Base-by-base conservation (phyloP, 371 early-diverging fungal species). In the Fennellomyces sp. region DNA sequence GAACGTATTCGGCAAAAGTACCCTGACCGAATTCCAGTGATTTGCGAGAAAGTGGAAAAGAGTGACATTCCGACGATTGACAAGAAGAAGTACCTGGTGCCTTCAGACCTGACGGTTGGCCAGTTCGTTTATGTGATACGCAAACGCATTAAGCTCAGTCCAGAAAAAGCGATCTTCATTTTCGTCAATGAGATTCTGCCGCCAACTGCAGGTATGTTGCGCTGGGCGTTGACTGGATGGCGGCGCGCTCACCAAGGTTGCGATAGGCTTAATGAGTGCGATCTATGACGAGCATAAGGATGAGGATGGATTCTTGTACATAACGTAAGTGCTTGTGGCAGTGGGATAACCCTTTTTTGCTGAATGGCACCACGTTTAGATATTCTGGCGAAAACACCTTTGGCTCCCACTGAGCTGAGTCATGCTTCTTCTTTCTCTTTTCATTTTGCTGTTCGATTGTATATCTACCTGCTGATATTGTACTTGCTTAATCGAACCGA, bases 41-140 rank as follows among this genome's bases (percentile, higher is more conserved):
- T 93, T 62, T 97, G 97, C 80, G 97, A 98, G 72, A 95, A 96
- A 77, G 95, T 94, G 19, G 97, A 97, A 60, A 96, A 95, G 79
- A 90, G 91, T 62, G 97, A 96, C 73, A 95, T 97, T 71, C 91
- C 93, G 21, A 88, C 84, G 8, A 96, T 98, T 68, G 97, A 98
- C 82, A 97, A 97, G 88, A 97, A 97, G 73, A 98, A 97, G 78
- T 98, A 96, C 61, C 84, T 98, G 50, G 97, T 97, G 6, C 97
- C 97, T 15, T 85, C 93, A 45, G 97, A 98, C 73, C 75, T 98
- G 54, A 97, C 96, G 1, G 95, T 97, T 17, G 97, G 96, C 19
- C 97, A 97, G 68, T 98, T 98, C 69, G 94, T 97, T 52, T 97
- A 95, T 73, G 97, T 98, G 38, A 94, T 94, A 64, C 88, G 94